These are phyloP conservation scores for Paecilomyces formosus DNA, from an alignment of 2,329 filamentous ascomycete genomes.

Conservation along the genomic window DNA sequence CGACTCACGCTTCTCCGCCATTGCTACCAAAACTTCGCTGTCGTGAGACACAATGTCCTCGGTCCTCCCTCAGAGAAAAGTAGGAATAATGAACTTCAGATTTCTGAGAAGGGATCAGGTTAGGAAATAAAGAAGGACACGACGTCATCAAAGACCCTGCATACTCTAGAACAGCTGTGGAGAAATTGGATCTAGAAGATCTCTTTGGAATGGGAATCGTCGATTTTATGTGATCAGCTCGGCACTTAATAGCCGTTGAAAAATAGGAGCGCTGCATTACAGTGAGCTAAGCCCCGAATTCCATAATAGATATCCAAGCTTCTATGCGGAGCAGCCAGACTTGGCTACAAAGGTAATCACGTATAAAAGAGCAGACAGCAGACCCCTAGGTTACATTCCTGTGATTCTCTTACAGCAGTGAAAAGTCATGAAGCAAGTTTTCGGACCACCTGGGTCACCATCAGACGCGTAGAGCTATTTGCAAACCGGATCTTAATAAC, in stretches of 20 bases:
- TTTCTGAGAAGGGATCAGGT: background rate
- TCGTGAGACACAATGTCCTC: background rate
- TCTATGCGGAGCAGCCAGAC: background rate
- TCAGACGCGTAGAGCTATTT: no score
- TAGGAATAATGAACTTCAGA: background rate
- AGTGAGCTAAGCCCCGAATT: background rate
- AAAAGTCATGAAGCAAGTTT: background rate
- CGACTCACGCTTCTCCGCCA: background rate
- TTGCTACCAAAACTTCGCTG: background rate
- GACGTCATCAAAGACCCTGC: background rate
- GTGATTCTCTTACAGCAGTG: background rate
- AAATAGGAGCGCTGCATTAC: background rate
- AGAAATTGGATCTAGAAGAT: background rate
- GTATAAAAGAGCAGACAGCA: background rate
- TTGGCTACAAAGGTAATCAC: background rate
- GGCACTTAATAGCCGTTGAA: background rate
- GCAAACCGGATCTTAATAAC: no score
- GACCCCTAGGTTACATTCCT: background rate
- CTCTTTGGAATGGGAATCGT: background rate
- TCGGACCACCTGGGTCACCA: no score
- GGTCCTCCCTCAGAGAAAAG: background rate
- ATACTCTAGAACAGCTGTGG: background rate
- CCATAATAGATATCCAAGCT: background rate
- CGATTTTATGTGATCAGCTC: background rate
- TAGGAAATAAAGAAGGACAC: background rate